Evolutionary conservation across 805 yeast genomes (phyloP).

Genomic region (Saturnispora besseyi): DNA sequence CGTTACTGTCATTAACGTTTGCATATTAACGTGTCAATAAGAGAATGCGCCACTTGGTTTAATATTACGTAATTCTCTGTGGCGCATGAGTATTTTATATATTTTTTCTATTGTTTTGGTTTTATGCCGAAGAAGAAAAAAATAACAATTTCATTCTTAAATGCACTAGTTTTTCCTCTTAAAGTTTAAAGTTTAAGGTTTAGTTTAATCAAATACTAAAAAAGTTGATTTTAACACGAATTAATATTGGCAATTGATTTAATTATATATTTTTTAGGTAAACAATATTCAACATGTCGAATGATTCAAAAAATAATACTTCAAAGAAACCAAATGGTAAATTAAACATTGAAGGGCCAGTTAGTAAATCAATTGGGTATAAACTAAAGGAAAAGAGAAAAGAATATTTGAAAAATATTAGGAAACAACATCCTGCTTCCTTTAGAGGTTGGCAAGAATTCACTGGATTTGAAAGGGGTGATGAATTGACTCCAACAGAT

Average conservation of each 20-base stretch:
- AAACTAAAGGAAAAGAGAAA: conserved; percentile 14
- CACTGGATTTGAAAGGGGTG: conserved; percentile 74
- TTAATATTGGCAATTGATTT: too few relatives aligned
- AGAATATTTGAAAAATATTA: conserved; percentile 17
- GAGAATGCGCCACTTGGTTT: background rate
- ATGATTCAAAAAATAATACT: background rate
- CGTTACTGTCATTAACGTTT: background rate
- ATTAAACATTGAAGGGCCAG: conserved; percentile 22
- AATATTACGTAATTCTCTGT: background rate
- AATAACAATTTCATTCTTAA: background rate
- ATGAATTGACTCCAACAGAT: conserved; percentile 56
- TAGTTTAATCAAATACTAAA: too few relatives aligned
- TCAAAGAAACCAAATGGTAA: background rate
- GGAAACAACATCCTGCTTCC: conserved; percentile 53
- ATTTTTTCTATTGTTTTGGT: background rate
- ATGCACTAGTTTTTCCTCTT: too few relatives aligned
- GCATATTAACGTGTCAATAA: background rate
- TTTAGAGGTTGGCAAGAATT: conserved; percentile 93
- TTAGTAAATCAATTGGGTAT: conserved; percentile 22
- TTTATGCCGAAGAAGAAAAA: background rate
- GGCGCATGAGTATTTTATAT: background rate
- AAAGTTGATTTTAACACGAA: too few relatives aligned
- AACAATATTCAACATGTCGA: background rate
- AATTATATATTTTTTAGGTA: too few relatives aligned
- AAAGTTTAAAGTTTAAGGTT: too few relatives aligned